phyloP scores from a whole-genome alignment of 2,329 filamentous ascomycete genomes.

The Lojkania enalia region DNA sequence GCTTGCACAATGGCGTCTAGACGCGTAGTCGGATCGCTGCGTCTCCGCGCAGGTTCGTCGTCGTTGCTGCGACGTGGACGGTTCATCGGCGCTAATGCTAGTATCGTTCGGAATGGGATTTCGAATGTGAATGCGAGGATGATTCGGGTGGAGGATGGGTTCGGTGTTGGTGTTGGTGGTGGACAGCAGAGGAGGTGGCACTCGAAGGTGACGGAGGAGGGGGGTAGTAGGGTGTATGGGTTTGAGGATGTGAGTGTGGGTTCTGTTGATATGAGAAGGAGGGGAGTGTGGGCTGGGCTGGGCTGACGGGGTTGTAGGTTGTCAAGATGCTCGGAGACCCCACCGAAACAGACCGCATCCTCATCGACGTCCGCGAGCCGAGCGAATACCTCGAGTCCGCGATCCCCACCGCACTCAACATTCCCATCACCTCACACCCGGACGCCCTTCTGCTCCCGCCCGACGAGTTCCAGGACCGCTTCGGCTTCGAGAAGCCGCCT shows the following conservation, averaged over 20 bases:
- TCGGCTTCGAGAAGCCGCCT: constrained; percentile 73
- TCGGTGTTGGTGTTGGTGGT: too few relatives aligned
- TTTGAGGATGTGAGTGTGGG: constrained; percentile 31
- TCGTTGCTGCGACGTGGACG: constrained; percentile 6
- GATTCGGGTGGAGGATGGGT: too few relatives aligned
- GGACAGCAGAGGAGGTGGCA: constrained; percentile 39
- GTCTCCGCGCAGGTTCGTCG: constrained; percentile 6
- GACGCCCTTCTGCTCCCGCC: constrained; percentile 76
- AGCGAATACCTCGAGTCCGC: constrained; percentile 63
- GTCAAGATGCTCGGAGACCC: background rate
- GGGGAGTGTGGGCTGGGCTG: background rate
- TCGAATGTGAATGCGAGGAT: too few relatives aligned
- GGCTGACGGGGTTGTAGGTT: background rate
- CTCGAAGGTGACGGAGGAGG: constrained; percentile 24
- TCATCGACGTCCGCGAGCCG: constrained; percentile 71
- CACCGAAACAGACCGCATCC: constrained; percentile 15
- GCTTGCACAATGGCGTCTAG: constrained; percentile 16
- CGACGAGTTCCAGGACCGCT: constrained; percentile 81
- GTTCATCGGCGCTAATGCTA: too few relatives aligned
- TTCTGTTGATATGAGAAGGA: background rate
- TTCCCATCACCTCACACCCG: constrained; percentile 75
- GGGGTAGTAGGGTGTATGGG: constrained; percentile 36
- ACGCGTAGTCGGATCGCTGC: constrained; percentile 8
- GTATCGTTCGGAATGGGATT: too few relatives aligned
- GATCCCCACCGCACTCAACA: constrained; percentile 81